A percentile compares a stretch with the other conserved stretches of the same genome.
phyloP scores from a whole-genome alignment of 306 rosid species.

The Trifolium fragiferum region DNA sequence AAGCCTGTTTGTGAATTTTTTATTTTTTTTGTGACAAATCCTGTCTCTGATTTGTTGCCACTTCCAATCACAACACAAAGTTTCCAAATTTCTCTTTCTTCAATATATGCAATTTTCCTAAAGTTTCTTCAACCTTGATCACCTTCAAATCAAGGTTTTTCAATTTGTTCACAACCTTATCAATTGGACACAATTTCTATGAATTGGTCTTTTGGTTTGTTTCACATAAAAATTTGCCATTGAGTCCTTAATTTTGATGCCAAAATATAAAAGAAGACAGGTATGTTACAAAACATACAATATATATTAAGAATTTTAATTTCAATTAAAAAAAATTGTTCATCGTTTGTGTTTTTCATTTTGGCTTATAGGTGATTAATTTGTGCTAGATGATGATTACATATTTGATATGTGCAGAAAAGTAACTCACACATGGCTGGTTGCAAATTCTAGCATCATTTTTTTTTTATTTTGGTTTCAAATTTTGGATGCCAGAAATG shows the following conservation, averaged over 20 bases:
- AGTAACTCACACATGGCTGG: slow-evolving; percentile 47
- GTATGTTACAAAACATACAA: slow-evolving; percentile 32
- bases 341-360: neutral
- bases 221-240: slow-evolving; percentile 19
- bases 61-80: slow-evolving; percentile 23
- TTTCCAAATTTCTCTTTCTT: slow-evolving; percentile 16
- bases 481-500: slow-evolving; percentile 57
- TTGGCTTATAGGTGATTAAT: slow-evolving; percentile 4
- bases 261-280: neutral
- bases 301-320: slow-evolving; percentile 45
- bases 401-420: slow-evolving; percentile 41
- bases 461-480: slow-evolving; percentile 49
- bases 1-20: neutral
- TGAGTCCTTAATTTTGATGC: slow-evolving; percentile 17
- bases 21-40: neutral
- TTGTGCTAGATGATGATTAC: slow-evolving; percentile 27
- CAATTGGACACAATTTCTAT: slow-evolving; percentile 4
- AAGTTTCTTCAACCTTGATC: slow-evolving; percentile 30
- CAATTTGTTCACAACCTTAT: slow-evolving; percentile 19
- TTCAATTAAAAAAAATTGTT: neutral
- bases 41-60: slow-evolving; percentile 21
- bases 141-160: slow-evolving; percentile 23
- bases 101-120: slow-evolving; percentile 17
- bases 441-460: slow-evolving; percentile 47
- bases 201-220: slow-evolving; percentile 39